Base-by-base conservation (phyloP, 2,329 filamentous ascomycete species). In the Ophioceras dolichostomum region DNA sequence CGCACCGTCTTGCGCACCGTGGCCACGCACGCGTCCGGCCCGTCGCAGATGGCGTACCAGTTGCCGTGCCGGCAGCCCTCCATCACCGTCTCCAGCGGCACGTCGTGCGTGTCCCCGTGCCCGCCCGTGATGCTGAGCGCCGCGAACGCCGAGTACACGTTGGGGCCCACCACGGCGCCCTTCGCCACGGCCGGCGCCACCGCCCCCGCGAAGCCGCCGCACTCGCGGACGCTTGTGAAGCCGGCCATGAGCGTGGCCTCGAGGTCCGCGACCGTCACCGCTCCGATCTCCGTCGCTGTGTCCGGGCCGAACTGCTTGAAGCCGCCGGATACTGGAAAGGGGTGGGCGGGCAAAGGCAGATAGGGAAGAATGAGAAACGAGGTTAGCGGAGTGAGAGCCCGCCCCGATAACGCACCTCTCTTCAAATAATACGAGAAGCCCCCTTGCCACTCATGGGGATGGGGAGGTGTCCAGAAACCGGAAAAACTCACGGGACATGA, bases 161-260 rank as follows among this genome's bases (percentile, higher is more conserved):
- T 65, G 1, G 65, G 65, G 0, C 66, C 66, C 7, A 62, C 45
- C 20, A 71, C 54, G 14, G 50, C 51, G 2, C 64, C 66, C 26
- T 65, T 59, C 8, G 60, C 46, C 31, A 72, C 58, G 1, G 59
- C 59, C 4, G 53, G 51, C 4, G 55, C 50, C 10, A 69, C 46
- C 30, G 70, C 64, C 4, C 61, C 57, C 1, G 54, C 65, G 41
- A 58, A 67, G 0, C 67, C 67, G 2, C 55, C 65, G 10, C 69
- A 49, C 43, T 72, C 68, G 14, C 67, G 55, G 3, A 71, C 55
- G 10, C 62, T 66, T 0, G 68, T 72, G 52, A 68, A 70, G 6
- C 68, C 68, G 5, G 59, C 58, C 43, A 64, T 54, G 5, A 70
- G 53, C 2, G 62, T 61, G 6, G 53, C 52, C 30, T 56, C 50